Conservation (phyloP, 805 yeast genomes). For the Torulaspora microellipsoides region DNA sequence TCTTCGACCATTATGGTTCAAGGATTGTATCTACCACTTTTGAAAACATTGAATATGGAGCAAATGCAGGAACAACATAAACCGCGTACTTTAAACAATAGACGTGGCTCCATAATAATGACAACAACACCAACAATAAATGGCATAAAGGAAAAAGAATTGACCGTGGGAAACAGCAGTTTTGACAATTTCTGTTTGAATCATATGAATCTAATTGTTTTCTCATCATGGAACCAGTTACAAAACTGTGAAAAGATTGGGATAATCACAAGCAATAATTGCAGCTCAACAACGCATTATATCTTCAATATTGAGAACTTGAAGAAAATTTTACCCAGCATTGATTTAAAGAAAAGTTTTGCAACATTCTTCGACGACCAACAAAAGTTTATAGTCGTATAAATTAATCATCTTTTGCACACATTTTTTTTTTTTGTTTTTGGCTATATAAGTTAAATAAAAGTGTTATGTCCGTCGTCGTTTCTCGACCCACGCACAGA, state of each 20-base stretch:
- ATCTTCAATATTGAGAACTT: slow-evolving; percentile 22
- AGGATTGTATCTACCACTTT: slow-evolving; percentile 23
- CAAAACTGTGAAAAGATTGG: slow-evolving; percentile 11
- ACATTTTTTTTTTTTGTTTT: too few species aligned
- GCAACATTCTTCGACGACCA: slow-evolving; percentile 20
- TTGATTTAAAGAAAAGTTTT: slow-evolving; percentile 20
- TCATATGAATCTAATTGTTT: slow-evolving; percentile 18
- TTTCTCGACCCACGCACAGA: not conserved
- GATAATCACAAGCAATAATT: not conserved
- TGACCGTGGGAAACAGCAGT: too few species aligned
- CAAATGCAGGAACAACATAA: not conserved
- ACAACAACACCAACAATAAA: not conserved
- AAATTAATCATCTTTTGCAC: not conserved
- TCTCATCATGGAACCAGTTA: slow-evolving; percentile 28
- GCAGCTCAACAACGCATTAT: slow-evolving; percentile 4
- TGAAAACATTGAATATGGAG: slow-evolving; percentile 8
- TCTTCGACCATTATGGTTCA: slow-evolving; percentile 16
- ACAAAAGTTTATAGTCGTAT: slow-evolving; percentile 22
- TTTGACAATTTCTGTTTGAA: not conserved
- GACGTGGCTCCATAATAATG: slow-evolving; percentile 2
- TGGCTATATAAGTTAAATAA: too few species aligned
- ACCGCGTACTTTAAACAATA: not conserved
- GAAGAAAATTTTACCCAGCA: slow-evolving; percentile 14
- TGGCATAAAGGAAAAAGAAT: not conserved
- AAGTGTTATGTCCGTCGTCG: too few species aligned